Percentiles rank a stretch among this genome's conserved stretches.
Conservation (phyloP, 2,329 filamentous ascomycete genomes). For the Tolypocladium cylindrosporum region DNA sequence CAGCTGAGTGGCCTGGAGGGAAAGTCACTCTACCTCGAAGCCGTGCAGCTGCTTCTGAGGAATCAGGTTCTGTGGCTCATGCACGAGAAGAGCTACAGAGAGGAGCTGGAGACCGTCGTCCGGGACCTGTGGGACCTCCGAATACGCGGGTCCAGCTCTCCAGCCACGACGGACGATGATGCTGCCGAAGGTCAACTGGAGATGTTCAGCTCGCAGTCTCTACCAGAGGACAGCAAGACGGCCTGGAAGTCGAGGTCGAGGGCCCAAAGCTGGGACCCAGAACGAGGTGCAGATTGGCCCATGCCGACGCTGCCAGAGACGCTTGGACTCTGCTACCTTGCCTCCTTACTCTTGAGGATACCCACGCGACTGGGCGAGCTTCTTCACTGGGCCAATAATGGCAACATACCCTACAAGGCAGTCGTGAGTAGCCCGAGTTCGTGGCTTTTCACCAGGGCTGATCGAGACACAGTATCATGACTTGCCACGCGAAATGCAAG, state of each 20-base stretch:
- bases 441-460: background rate
- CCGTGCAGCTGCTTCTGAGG: slow-evolving; percentile 73
- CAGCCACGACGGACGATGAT: slow-evolving; percentile 15
- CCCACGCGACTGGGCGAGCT: slow-evolving; percentile 70
- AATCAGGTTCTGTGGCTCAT: slow-evolving; percentile 72
- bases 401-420: slow-evolving; percentile 61
- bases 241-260: slow-evolving; percentile 19
- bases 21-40: slow-evolving; percentile 71
- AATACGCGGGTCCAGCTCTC: slow-evolving; percentile 32
- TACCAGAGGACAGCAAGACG: slow-evolving; percentile 9
- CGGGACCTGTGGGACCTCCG: slow-evolving; percentile 80
- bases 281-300: slow-evolving; percentile 37
- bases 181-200: slow-evolving; percentile 17
- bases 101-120: slow-evolving; percentile 68
- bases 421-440: slow-evolving; percentile 37
- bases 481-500: slow-evolving; percentile 55
- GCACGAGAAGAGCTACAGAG: slow-evolving; percentile 51
- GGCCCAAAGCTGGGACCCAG: slow-evolving; percentile 33
- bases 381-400: slow-evolving; percentile 53
- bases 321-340: slow-evolving; percentile 71
- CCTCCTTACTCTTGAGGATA: slow-evolving; percentile 61
- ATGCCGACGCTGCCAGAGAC: slow-evolving; percentile 65
- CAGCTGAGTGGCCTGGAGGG: slow-evolving; percentile 58
- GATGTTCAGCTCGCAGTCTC: slow-evolving; percentile 29
- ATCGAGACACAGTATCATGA: slow-evolving; percentile 33